These are phyloP conservation scores for Naganishia kalamii DNA, from an alignment of 768 basidiomycete genomes.

Conservation along the genomic window DNA sequence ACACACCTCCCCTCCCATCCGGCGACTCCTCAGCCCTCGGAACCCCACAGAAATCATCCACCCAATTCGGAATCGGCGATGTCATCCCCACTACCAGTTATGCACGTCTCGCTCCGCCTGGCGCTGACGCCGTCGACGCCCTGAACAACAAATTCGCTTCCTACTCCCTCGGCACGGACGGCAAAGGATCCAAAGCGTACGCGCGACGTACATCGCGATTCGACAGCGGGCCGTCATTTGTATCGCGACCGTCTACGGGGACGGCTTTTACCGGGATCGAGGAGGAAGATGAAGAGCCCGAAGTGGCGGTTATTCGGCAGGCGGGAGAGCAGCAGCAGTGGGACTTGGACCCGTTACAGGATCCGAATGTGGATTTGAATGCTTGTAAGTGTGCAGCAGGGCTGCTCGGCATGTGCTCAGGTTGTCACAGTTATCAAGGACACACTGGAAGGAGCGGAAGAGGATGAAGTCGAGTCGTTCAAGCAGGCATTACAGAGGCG, in stretches of 20 bases:
- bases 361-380: slow-evolving; percentile 79
- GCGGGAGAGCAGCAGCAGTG: slow-evolving; percentile 43
- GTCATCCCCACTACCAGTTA: background rate
- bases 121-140: background rate
- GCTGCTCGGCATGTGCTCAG: background rate
- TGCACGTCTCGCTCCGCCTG: background rate
- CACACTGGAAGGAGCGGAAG: slow-evolving; percentile 43
- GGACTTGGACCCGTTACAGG: slow-evolving; percentile 61
- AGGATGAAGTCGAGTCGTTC: slow-evolving; percentile 46
- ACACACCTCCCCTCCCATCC: slow-evolving; percentile 14
- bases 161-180: slow-evolving; percentile 4
- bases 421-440: slow-evolving; percentile 34
- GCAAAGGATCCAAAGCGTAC: slow-evolving; percentile 16
- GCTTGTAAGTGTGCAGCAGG: slow-evolving; percentile 73
- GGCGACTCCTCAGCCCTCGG: background rate
- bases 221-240: background rate
- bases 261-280: slow-evolving; percentile 49
- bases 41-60: background rate
- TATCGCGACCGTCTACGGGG: slow-evolving; percentile 27
- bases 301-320: slow-evolving; percentile 53
- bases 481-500: slow-evolving; percentile 54
- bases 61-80: slow-evolving; percentile 12
- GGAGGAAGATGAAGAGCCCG: slow-evolving; percentile 49
- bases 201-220: slow-evolving; percentile 25
- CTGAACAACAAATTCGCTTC: background rate